These are phyloP conservation scores for Podospora tetraspora DNA, from an alignment of 495 filamentous ascomycete species.

Conservation along the genomic window DNA sequence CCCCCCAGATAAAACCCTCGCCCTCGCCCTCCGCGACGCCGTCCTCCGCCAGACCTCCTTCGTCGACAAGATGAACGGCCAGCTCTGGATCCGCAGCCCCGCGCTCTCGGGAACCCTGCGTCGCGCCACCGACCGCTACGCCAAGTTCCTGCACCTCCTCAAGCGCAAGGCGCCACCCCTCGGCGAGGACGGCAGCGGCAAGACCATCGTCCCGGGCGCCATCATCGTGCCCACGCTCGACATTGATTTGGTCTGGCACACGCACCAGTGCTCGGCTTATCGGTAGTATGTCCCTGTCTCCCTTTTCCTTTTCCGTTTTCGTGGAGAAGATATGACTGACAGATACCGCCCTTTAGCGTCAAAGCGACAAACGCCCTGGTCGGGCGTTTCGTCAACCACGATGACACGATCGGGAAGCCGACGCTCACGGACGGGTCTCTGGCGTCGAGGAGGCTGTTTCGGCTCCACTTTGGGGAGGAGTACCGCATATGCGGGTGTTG, in stretches of 20 bases:
- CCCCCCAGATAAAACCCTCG: not conserved
- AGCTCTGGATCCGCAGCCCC: constrained; percentile 11
- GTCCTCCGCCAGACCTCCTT: constrained; percentile 11
- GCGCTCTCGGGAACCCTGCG: not conserved
- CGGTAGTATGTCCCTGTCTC: not conserved
- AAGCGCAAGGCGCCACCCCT: not conserved
- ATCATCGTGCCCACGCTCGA: constrained; percentile 9
- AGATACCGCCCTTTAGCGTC: not conserved
- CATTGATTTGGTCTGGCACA: constrained; percentile 13
- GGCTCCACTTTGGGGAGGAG: constrained; percentile 2
- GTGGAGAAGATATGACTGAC: not conserved
- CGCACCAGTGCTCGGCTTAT: constrained; percentile 7
- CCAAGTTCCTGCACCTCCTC: constrained; percentile 5
- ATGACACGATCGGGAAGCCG: not conserved
- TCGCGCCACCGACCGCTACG: constrained; percentile 6
- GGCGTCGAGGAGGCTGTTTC: not conserved
- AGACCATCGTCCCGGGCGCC: not conserved
- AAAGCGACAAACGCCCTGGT: not conserved
- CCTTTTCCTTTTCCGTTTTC: not conserved
- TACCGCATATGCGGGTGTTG: constrained; percentile 8
- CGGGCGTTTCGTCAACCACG: constrained; percentile 8
- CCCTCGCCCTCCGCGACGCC: constrained; percentile 5
- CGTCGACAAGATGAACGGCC: constrained; percentile 11
- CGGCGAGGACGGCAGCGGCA: not conserved
- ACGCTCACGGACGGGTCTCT: not conserved